Conservation (phyloP, 2,329 filamentous ascomycete species). For the Neurospora crassa region DNA sequence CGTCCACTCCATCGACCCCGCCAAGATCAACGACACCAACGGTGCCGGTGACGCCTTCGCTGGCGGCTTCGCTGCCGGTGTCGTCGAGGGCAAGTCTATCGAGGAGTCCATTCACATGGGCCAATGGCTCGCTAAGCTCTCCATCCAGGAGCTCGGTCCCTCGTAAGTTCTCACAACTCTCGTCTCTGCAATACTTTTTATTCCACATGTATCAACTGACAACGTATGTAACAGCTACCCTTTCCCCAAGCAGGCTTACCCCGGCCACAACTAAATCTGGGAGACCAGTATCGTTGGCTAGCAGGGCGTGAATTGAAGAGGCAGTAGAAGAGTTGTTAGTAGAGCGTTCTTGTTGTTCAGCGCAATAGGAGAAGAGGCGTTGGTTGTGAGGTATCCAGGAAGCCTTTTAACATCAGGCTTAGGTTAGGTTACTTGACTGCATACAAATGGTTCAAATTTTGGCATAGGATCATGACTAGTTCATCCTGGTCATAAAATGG, state of each 20-base stretch:
- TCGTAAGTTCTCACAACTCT: slow-evolving; percentile 56
- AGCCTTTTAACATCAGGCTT: neutral
- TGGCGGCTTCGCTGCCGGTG: slow-evolving; percentile 82
- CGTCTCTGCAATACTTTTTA: slow-evolving; percentile 2
- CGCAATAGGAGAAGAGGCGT: slow-evolving; percentile 1
- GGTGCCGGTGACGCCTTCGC: slow-evolving; percentile 96
- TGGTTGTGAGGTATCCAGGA: slow-evolving; percentile 8
- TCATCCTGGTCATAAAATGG: slow-evolving; percentile 10
- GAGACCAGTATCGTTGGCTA: neutral
- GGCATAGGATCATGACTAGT: slow-evolving; percentile 15
- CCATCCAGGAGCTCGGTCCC: slow-evolving; percentile 90
- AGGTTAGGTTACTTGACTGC: neutral
- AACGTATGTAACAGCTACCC: slow-evolving; percentile 50
- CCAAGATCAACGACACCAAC: slow-evolving; percentile 89
- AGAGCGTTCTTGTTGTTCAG: neutral
- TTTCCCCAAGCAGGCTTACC: slow-evolving; percentile 71
- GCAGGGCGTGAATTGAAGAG: neutral
- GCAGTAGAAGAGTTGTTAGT: neutral
- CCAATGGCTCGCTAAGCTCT: slow-evolving; percentile 90
- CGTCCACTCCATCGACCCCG: slow-evolving; percentile 68
- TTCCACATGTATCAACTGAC: neutral
- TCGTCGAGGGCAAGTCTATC: slow-evolving; percentile 75
- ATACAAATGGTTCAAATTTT: slow-evolving; percentile 7
- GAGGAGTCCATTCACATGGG: slow-evolving; percentile 79
- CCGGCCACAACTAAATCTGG: slow-evolving; percentile 27